Evolutionary conservation across 2,329 filamentous ascomycete genomes (phyloP), one percentile per base, ranked within the genome.

Genomic region (Microdochium trichocladiopsis): DNA sequence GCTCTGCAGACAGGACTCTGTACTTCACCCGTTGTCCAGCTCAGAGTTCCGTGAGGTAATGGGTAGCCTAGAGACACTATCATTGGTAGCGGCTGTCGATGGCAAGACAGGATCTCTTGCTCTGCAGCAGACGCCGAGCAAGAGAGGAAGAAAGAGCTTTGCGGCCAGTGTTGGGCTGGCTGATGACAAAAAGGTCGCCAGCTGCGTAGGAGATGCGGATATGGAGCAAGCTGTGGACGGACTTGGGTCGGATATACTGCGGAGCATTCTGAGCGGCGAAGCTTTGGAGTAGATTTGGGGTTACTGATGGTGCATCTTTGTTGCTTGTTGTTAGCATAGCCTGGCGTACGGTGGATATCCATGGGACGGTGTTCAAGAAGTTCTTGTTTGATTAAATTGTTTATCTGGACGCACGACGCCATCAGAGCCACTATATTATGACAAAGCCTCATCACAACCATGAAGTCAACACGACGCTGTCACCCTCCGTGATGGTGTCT

Each of bases 21-120:
- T 95, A 10, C 79, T 99, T 2, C 91, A 96, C 59, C 89, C 93
- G 1, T 80, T 99, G 2, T 94, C 90, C 2, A 87, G 83, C 62
- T 94, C 90, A 4, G 94, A 99, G 68, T 99, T 99, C 69, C 84
- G 91, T 53, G 94, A 99, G 69, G 92, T 99, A 4, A 78, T 96
- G 21, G 85, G 87, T 33, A 95, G 90, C 60, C 71, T 99, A 50
- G 94, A 99, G 72, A 94, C 92, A 0, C 72, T 96, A 48, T 92
- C 90, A 2, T 74, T 97, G 22, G 78, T 96, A 5, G 86, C 66
- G 69, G 86, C 71, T 63, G 88, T 72, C 65, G 90, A 79, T 73
- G 88, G 74, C 60, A 90, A 80, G 73, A 86, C 74, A 49, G 88
- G 82, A 47, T 88, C 79, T 57, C 85, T 88, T 63, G 70, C 80